Conservation (phyloP, 441 rosid genomes). For the Gossypium davidsonii region DNA sequence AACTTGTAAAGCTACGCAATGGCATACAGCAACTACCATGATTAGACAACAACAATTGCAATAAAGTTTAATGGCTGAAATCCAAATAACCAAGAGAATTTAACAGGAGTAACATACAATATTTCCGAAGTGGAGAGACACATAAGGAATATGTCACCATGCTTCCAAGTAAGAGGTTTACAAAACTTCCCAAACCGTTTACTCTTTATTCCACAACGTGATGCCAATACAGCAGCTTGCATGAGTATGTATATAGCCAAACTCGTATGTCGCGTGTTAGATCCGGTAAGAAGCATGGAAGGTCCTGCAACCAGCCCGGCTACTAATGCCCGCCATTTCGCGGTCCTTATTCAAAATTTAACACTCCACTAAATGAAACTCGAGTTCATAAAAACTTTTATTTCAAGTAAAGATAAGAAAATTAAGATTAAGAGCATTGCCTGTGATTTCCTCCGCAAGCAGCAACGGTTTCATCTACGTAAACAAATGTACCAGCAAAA, state of each 20-base stretch:
- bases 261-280: conserved; percentile 71
- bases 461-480: conserved; percentile 71
- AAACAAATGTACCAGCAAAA: conserved; percentile 79
- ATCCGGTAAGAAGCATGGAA: conserved; percentile 82
- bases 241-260: conserved; percentile 81
- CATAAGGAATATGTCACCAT: conserved; percentile 90
- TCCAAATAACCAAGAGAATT: neutral
- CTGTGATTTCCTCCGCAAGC: conserved; percentile 68
- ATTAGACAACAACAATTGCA: neutral
- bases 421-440: conserved; percentile 27
- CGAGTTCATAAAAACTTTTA: conserved; percentile 8
- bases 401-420: neutral
- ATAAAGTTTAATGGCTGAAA: neutral
- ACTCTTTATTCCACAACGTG: conserved; percentile 90
- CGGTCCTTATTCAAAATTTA: conserved; percentile 46
- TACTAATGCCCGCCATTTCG: conserved; percentile 74
- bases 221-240: conserved; percentile 91
- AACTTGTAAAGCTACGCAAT: neutral
- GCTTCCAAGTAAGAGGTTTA: conserved; percentile 96
- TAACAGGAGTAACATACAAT: conserved; percentile 42
- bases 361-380: conserved; percentile 10
- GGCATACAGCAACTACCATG: neutral
- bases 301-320: conserved; percentile 93
- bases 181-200: conserved; percentile 61
- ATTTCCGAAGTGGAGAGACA: conserved; percentile 90